These are phyloP conservation scores for Capronia coronata DNA, from an alignment of 2,329 filamentous ascomycete species.

Conservation along the genomic window DNA sequence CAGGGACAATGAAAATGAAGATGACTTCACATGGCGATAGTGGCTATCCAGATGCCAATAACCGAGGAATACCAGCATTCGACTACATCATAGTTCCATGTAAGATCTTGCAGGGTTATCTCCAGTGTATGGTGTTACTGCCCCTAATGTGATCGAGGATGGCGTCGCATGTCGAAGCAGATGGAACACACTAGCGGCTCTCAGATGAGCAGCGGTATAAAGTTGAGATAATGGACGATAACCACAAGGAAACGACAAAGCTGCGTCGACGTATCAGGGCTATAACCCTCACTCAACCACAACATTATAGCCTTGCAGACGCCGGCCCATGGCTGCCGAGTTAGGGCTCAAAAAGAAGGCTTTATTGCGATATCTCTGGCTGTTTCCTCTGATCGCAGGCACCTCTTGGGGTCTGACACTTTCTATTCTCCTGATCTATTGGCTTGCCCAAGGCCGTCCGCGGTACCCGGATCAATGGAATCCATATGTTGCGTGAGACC, in stretches of 20 bases:
- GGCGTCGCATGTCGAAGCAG: not conserved
- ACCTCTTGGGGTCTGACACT: slow-evolving; percentile 9
- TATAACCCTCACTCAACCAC: no score
- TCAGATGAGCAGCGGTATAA: no score
- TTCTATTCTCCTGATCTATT: slow-evolving; percentile 8
- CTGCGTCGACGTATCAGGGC: no score
- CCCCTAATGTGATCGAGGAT: no score
- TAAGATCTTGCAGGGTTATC: not conserved
- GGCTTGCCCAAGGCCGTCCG: slow-evolving; percentile 6
- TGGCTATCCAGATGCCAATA: no score
- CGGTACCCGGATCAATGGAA: slow-evolving; percentile 6
- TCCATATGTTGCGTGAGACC: slow-evolving; percentile 1
- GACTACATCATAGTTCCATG: no score
- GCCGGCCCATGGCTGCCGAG: not conserved
- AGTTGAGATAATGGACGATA: no score
- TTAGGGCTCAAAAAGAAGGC: not conserved
- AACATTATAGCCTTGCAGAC: not conserved
- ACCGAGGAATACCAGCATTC: no score
- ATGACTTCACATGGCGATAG: no score
- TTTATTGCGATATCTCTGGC: slow-evolving; percentile 1
- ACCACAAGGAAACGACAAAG: no score
- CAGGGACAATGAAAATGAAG: not conserved
- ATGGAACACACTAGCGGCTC: no score
- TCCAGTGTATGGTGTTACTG: not conserved
- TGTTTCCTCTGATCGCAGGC: slow-evolving; percentile 5